Base-by-base conservation (phyloP, 768 basidiomycete species). In the Leucocoprinus birnbaumii region DNA sequence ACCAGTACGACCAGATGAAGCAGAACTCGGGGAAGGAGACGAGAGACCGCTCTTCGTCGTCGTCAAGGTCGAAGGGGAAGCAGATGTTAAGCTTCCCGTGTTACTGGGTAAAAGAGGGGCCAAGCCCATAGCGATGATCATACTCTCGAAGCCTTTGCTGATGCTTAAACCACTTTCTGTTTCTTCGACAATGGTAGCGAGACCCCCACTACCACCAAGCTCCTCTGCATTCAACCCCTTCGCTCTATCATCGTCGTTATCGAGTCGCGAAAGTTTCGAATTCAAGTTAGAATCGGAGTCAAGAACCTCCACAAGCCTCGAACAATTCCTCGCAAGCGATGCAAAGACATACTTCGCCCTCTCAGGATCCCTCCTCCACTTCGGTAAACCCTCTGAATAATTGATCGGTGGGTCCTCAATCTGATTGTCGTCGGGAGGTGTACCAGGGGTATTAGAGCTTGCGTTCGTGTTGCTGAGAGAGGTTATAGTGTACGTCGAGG, bases 361-460 rank as follows among this genome's bases (percentile, higher is more conserved):
- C 3, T 34, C 19, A 3, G 54, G 54, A 24, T 55, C 54, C 8
- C 40, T 16, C 14, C 48, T 38, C 54, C 54, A 49, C 21, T 27
- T 55, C 2, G 54, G 54, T 8, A 55, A 10, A 21, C 41, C 49
- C 14, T 3, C 3, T 13, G 16, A 21, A 18, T 43, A 18, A 25
- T 49, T 25, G 18, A 55, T 34, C 2, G 52, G 44, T 6, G 27
- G 37, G n/a, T 53, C 44, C 43, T 55, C 54, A n/a, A n/a, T n/a
- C n/a, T n/a, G n/a, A n/a, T n/a, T n/a, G n/a, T n/a, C n/a, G n/a
- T n/a, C n/a, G n/a, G n/a, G n/a, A n/a, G n/a, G n/a, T n/a, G n/a
- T n/a, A n/a, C n/a, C n/a, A n/a, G n/a, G n/a, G n/a, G n/a, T n/a
- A n/a, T n/a, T n/a, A n/a, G n/a, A n/a, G 19, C 40, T 18, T 26